Conservation (phyloP, 179 eudicot species). For the Carnegiea gigantea region DNA sequence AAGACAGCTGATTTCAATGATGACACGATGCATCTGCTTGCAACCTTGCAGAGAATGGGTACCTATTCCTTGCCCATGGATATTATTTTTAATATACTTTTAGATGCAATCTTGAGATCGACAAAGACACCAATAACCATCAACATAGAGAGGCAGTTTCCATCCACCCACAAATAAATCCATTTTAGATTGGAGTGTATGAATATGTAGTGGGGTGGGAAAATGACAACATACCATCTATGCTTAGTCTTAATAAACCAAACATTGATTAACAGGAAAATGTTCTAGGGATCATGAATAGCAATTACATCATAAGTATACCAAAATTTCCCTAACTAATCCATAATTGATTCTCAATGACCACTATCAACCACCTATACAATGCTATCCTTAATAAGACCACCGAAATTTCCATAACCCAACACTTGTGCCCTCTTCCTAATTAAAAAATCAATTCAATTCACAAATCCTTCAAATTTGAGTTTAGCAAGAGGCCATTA, state of each 20-base stretch:
- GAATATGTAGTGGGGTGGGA: not conserved
- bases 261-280: not conserved
- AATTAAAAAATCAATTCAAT: no score
- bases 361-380: not conserved
- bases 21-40: no score
- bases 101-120: not conserved
- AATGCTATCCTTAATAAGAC: not conserved
- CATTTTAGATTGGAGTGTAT: not conserved
- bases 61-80: not conserved
- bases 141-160: not conserved
- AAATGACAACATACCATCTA: not conserved
- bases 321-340: not conserved
- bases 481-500: no score
- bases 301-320: not conserved
- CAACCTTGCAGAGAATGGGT: no score
- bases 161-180: not conserved
- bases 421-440: not conserved
- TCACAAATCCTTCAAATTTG: no score
- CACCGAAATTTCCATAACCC: not conserved
- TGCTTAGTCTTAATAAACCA: not conserved
- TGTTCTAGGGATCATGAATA: not conserved
- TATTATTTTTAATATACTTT: no score
- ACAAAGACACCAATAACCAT: not conserved
- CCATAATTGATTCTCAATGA: not conserved
- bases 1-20: no score